Conservation (phyloP, 805 yeast genomes). For the Starmerella riodocensis region DNA sequence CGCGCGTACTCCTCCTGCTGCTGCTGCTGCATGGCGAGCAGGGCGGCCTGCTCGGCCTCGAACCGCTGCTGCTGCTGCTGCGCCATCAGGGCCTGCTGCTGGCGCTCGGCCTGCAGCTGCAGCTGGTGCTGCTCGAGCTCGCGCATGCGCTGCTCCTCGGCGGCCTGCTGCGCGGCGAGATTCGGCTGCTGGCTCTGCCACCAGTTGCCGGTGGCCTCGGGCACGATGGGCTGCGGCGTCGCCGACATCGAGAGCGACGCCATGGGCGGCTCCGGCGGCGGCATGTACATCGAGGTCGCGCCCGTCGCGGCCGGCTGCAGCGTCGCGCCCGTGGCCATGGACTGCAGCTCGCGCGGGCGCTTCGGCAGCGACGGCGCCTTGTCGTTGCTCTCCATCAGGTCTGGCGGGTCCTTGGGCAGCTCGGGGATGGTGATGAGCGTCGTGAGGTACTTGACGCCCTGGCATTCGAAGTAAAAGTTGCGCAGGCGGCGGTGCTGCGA, state of each 20-base stretch:
- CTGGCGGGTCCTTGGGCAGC: conserved; percentile 47
- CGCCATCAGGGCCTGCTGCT: conserved; percentile 55
- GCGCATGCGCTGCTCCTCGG: conserved; percentile 45
- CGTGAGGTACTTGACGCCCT: conserved; percentile 66
- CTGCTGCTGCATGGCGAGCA: conserved; percentile 51
- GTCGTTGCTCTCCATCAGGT: conserved; percentile 38
- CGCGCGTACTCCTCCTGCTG: conserved; percentile 59
- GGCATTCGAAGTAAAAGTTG: conserved; percentile 83
- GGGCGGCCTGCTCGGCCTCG: conserved; percentile 64
- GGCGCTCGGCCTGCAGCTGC: conserved; percentile 46
- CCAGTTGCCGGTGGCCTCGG: conserved; percentile 32
- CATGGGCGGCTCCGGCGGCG: too few relatives aligned
- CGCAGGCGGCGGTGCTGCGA: conserved; percentile 57
- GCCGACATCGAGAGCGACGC: background rate
- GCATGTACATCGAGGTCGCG: background rate
- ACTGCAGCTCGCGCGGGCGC: conserved; percentile 28
- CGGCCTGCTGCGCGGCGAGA: conserved; percentile 38
- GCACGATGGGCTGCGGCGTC: conserved; percentile 12
- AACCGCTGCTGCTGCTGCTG: conserved; percentile 52
- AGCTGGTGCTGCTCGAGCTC: conserved; percentile 47
- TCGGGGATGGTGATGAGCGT: conserved; percentile 71
- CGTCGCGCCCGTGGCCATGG: conserved; percentile 21
- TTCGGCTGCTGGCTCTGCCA: conserved; percentile 38
- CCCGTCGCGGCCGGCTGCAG: too few relatives aligned
- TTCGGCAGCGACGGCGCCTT: conserved; percentile 32